Base-by-base conservation (phyloP, 2,329 filamentous ascomycete species). In the Chaetomiaceae sp. region DNA sequence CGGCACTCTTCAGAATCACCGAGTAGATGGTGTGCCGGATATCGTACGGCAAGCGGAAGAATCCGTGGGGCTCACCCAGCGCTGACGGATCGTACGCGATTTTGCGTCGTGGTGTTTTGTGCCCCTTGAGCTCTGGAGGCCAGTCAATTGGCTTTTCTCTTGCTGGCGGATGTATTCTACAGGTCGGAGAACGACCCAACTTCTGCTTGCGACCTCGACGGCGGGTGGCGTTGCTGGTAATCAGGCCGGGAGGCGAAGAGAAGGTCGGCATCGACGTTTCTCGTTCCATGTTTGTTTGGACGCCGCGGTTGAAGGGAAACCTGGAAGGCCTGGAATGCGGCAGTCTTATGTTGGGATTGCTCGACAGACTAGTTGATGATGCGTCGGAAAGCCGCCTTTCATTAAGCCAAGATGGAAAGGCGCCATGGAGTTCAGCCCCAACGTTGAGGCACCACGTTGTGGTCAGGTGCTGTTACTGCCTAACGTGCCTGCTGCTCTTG, bases 1-100 rank as follows among this genome's bases (percentile, higher is more conserved):
- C 46, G 6, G 46, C 32, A 24, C 47, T 44, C 10, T 17, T 11
- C 11, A 51, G 42, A 6, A 51, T 46, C 15, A 41, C 14, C 18
- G 38, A 33, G 42, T 51, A 51, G 20, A 51, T 46, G 7, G n/a
- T n/a, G 24, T 44, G 45, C 4, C 49, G 49, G 15, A 48, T 41
- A 24, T 51, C 49, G 30, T 43, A 48, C 8, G 42, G 42, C 4
- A 51, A 46, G 5, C 9, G 8, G 17, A 43, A 46, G 32, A 51
- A 43, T n/a, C 33, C 38, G 6, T 42, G 39, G 9, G 32, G 8
- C 18, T 34, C 22, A 19, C 18, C 22, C 10, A 32, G 17, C 8
- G 20, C 11, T 12, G 36, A 20, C 8, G 30, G 33, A 4, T 40
- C 46, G 22, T 45, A 6, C 11, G 34, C 32, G 18, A 32, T 33